These are phyloP conservation scores for Baudoinia panamericana DNA, from an alignment of 495 filamentous ascomycete species.

Conservation along the genomic window DNA sequence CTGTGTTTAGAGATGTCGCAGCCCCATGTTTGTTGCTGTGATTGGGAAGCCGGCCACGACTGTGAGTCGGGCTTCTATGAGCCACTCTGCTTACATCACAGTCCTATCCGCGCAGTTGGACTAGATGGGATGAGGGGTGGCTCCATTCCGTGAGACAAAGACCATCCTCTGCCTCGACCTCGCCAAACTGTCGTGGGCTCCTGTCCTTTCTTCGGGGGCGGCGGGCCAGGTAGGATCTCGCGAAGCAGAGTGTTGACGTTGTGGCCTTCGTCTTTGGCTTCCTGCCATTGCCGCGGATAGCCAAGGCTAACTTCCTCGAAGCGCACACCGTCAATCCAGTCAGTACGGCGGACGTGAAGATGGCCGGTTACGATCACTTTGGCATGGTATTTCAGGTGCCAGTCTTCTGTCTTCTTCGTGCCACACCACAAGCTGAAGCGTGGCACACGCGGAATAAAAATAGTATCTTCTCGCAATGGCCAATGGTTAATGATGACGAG, in stretches of 20 bases:
- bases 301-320: slow-evolving; percentile 31
- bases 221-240: slow-evolving; percentile 28
- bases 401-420: slow-evolving; percentile 30
- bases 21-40: no score
- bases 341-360: slow-evolving; percentile 30
- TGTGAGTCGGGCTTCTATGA: no score
- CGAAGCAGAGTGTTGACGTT: slow-evolving; percentile 29
- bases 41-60: no score
- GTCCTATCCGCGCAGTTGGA: no score
- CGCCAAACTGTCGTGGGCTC: slow-evolving; percentile 21
- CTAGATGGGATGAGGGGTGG: no score
- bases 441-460: slow-evolving; percentile 26
- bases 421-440: slow-evolving; percentile 31
- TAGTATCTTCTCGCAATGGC: slow-evolving; percentile 31
- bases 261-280: slow-evolving; percentile 25
- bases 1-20: no score
- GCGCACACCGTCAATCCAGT: slow-evolving; percentile 29
- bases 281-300: slow-evolving; percentile 32
- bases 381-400: slow-evolving; percentile 28
- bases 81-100: no score
- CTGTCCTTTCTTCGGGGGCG: slow-evolving; percentile 8
- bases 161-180: slow-evolving; percentile 10
- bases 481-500: slow-evolving; percentile 30
- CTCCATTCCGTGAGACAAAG: slow-evolving; percentile 10
- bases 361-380: slow-evolving; percentile 32